Evolutionary conservation across 345 rosid species (phyloP).

Genomic region (Dimocarpus longan): DNA sequence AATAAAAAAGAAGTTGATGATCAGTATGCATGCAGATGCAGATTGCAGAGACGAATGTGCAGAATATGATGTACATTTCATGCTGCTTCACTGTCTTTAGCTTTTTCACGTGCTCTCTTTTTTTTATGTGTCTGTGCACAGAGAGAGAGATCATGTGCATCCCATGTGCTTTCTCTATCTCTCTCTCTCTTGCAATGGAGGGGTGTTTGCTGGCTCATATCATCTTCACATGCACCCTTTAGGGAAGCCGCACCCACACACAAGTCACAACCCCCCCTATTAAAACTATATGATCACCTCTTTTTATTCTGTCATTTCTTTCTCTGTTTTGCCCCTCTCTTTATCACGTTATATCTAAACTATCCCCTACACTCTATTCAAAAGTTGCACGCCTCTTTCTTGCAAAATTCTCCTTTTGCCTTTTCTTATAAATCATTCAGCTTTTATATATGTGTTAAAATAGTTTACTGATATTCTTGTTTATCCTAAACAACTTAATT

Average conservation of each 20-base stretch:
- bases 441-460: neutral
- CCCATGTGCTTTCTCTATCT: slow-evolving; percentile 33
- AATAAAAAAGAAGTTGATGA: neutral
- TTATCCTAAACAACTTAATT: too few relatives aligned
- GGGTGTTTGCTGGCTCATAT: slow-evolving; percentile 58
- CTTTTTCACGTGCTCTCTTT: slow-evolving; percentile 34
- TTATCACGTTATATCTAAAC: neutral
- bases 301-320: too few relatives aligned
- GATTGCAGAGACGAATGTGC: slow-evolving; percentile 68
- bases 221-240: slow-evolving; percentile 67
- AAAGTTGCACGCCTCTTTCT: neutral
- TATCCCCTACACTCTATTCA: neutral
- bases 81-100: slow-evolving; percentile 51
- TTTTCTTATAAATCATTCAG: neutral
- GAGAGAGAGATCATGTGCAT: slow-evolving; percentile 29
- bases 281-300: neutral
- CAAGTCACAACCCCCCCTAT: neutral
- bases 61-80: slow-evolving; percentile 55
- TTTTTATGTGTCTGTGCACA: neutral
- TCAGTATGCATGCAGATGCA: slow-evolving; percentile 11
- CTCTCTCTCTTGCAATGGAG: slow-evolving; percentile 16
- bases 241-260: slow-evolving; percentile 34
- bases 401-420: neutral
- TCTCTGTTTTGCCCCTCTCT: neutral
- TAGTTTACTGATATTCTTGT: too few relatives aligned